Conservation (phyloP, 176 grass and related monocot species). For the Oryza glaberrima region DNA sequence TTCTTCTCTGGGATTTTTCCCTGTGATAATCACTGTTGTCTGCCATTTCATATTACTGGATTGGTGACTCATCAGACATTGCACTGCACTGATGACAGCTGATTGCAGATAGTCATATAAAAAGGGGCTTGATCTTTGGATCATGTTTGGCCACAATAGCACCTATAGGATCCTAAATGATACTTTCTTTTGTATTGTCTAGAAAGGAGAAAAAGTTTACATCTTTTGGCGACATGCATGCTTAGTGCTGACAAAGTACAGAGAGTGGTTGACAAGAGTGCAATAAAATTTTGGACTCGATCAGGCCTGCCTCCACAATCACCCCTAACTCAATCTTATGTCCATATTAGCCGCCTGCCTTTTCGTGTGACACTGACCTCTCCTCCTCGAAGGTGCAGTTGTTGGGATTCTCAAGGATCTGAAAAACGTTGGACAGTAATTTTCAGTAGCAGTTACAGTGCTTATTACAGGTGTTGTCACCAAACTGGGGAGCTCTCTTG, state of each 20-base stretch:
- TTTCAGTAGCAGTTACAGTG: constrained; percentile 36
- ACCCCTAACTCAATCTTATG: constrained; percentile 20
- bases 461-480: constrained; percentile 3
- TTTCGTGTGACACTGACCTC: constrained; percentile 32
- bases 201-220: constrained; percentile 25
- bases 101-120: constrained; percentile 32
- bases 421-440: constrained; percentile 36
- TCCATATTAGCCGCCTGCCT: constrained; percentile 32
- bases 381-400: not conserved
- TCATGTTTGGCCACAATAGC: constrained; percentile 46
- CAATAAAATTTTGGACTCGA: constrained; percentile 14
- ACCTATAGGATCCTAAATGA: constrained; percentile 21
- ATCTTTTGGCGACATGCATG: constrained; percentile 39
- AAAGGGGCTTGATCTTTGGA: constrained; percentile 17
- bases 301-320: constrained; percentile 36
- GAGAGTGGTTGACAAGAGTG: constrained; percentile 41
- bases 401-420: not conserved
- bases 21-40: constrained; percentile 27
- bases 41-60: constrained; percentile 43
- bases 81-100: constrained; percentile 29
- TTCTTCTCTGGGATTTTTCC: constrained; percentile 15
- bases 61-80: constrained; percentile 43
- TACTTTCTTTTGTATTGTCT: constrained; percentile 37
- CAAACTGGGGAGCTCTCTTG: not conserved
- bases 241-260: constrained; percentile 36